These are phyloP conservation scores for Dalbergia oliveri DNA, from an alignment of 306 rosid species.

Conservation along the genomic window DNA sequence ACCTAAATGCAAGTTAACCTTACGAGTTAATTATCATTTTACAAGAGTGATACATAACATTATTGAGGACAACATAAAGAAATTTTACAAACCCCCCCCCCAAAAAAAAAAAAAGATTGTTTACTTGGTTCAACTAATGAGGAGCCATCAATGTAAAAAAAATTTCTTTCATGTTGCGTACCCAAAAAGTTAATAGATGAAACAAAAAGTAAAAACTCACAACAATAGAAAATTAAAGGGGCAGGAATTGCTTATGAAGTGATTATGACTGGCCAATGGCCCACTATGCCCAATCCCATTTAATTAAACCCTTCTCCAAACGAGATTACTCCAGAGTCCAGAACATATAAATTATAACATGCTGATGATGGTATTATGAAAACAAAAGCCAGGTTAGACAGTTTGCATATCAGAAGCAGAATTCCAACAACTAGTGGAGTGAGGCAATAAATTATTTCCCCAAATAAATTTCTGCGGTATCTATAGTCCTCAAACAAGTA, in stretches of 20 bases:
- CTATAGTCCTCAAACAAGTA: constrained; percentile 18
- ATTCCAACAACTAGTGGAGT: constrained; percentile 13
- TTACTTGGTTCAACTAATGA: neutral
- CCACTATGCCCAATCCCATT: constrained; percentile 15
- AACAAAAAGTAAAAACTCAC: constrained; percentile 2
- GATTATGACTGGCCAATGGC: constrained; percentile 28
- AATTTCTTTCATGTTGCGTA: constrained; percentile 2
- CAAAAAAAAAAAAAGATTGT: neutral
- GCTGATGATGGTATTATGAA: neutral
- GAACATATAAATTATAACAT: neutral
- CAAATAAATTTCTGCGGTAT: constrained; percentile 28
- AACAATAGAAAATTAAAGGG: constrained; percentile 22
- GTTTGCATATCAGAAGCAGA: constrained; percentile 1
- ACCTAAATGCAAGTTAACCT: neutral
- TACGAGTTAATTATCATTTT: neutral
- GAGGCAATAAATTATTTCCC: constrained; percentile 15
- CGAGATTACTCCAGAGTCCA: constrained; percentile 22
- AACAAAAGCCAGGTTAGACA: constrained; percentile 9
- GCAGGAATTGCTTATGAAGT: constrained; percentile 7
- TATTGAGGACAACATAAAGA: neutral
- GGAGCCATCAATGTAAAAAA: neutral
- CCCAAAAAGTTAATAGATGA: neutral
- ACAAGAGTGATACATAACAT: constrained; percentile 8
- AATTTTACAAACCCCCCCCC: neutral
- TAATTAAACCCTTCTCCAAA: constrained; percentile 22